Percentiles rank a stretch among this genome's conserved stretches.
Evolutionary conservation across 2,329 filamentous ascomycete genomes (phyloP).

Genomic region (Claviceps quebecensis): DNA sequence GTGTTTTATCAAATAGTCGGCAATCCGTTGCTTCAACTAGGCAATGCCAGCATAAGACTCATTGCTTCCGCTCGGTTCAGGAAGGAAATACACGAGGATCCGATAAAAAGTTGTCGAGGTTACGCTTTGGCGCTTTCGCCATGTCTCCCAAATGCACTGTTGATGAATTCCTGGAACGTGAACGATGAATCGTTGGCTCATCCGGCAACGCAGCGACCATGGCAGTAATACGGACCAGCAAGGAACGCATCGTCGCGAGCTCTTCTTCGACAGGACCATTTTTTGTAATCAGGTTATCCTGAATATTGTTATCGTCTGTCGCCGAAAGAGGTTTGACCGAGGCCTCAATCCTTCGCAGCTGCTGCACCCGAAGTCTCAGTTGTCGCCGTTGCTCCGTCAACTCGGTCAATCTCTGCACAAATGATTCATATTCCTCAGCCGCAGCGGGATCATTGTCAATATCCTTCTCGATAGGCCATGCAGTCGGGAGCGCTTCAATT

Average conservation of each 20-base stretch:
- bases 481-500: slow-evolving; percentile 31
- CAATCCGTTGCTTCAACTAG: too few species aligned
- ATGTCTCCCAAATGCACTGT: slow-evolving; percentile 20
- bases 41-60: not conserved
- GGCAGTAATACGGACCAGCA: slow-evolving; percentile 45
- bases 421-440: slow-evolving; percentile 35
- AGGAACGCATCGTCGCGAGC: slow-evolving; percentile 49
- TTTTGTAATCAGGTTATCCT: slow-evolving; percentile 52
- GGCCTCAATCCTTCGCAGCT: slow-evolving; percentile 33
- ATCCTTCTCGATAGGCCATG: slow-evolving; percentile 31
- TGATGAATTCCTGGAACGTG: slow-evolving; percentile 6
- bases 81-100: slow-evolving; percentile 11
- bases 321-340: slow-evolving; percentile 31
- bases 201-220: slow-evolving; percentile 29
- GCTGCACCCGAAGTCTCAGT: slow-evolving; percentile 27
- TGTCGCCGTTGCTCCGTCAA: slow-evolving; percentile 28
- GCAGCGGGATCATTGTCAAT: slow-evolving; percentile 26
- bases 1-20: too few species aligned
- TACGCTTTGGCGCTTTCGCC: slow-evolving; percentile 25
- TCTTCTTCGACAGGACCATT: slow-evolving; percentile 52
- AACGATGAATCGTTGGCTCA: slow-evolving; percentile 1
- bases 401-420: slow-evolving; percentile 32
- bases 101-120: slow-evolving; percentile 28
- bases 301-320: slow-evolving; percentile 26
- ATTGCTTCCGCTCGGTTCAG: slow-evolving; percentile 1